Conservation (phyloP, 371 early-diverging fungal species). For the Mortierella polycephala region DNA sequence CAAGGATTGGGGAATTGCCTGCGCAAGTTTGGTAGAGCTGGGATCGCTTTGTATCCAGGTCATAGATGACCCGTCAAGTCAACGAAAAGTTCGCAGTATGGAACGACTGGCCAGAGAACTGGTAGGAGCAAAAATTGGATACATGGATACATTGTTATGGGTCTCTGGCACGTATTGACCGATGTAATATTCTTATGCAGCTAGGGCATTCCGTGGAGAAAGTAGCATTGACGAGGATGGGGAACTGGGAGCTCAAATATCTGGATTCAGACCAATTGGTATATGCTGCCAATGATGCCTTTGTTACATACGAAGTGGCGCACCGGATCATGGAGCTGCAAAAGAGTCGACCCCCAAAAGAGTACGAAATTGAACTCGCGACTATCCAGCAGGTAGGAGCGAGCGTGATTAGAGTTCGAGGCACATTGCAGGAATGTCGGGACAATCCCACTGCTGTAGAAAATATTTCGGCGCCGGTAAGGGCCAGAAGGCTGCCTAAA, state of each 20-base stretch:
- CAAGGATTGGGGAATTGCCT: constrained; percentile 61
- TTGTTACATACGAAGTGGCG: constrained; percentile 57
- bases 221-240: constrained; percentile 51
- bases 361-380: constrained; percentile 17
- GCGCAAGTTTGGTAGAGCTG: constrained; percentile 66
- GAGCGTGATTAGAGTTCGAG: constrained; percentile 11
- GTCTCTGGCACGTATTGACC: background rate
- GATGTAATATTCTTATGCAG: constrained; percentile 28
- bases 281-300: constrained; percentile 73
- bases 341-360: constrained; percentile 5
- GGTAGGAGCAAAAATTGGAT: constrained; percentile 41
- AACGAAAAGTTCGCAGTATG: constrained; percentile 55
- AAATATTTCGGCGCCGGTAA: constrained; percentile 16
- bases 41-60: constrained; percentile 50
- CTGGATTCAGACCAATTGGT: constrained; percentile 54
- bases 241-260: constrained; percentile 59
- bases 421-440: constrained; percentile 33
- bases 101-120: constrained; percentile 56
- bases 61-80: constrained; percentile 27
- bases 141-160: background rate
- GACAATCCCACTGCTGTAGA: background rate
- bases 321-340: constrained; percentile 34
- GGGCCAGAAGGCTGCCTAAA: background rate
- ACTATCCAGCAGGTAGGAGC: constrained; percentile 18
- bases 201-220: constrained; percentile 59